Evolutionary conservation across 257 asterid species (phyloP), one percentile per base, ranked within the genome.

Genomic region (Orobanche coerulescens): DNA sequence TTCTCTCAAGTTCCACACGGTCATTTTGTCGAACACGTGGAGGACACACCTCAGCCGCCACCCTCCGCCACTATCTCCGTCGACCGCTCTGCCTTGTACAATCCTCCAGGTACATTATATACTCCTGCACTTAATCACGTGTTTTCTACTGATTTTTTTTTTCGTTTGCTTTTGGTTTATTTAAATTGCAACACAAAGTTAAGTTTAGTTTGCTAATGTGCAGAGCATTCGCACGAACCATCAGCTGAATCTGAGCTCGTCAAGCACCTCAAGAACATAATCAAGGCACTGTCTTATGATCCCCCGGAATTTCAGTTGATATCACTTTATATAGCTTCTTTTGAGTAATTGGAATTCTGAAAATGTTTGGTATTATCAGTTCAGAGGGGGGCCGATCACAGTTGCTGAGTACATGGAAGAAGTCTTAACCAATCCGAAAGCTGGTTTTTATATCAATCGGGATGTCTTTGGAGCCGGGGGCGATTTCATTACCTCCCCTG

Each of bases 401-500:
- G 79, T 93, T 36, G 97, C 97, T 39, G 98, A 93, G 71, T 93
- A 93, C 68, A 86, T 93, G 97, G 97, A 92, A 77, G 98, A 93
- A 68, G 95, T 93, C 9, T 78, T 93, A 67, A 93, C 98, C 9
- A 93, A 93, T 67, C 98, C 98, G 1, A 86, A 77, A 64, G 83
- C 76, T 6, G 98, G 98, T 14, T 93, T 81, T 76, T 93, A 93
- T 55, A 86, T 93, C 20, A 89, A 93, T 69, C 87, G 94, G 5
- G 98, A 93, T 69, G 98, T 93, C 19, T 93, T 93, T 62, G 98
- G 98, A 37, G 82, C 91, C 1, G 85, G 75, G 43, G 98, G 97
- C 5, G 98, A 92, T 71, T 93, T 93, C 74, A 81, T 93, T 57
- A 93, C 98, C 36, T 93, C 98, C 25, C 98, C 98, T 5, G 98